Evolutionary conservation across 2,329 filamentous ascomycete genomes (phyloP), one percentile per base, ranked within the genome.

Genomic region (Lasiodiplodia citricola): DNA sequence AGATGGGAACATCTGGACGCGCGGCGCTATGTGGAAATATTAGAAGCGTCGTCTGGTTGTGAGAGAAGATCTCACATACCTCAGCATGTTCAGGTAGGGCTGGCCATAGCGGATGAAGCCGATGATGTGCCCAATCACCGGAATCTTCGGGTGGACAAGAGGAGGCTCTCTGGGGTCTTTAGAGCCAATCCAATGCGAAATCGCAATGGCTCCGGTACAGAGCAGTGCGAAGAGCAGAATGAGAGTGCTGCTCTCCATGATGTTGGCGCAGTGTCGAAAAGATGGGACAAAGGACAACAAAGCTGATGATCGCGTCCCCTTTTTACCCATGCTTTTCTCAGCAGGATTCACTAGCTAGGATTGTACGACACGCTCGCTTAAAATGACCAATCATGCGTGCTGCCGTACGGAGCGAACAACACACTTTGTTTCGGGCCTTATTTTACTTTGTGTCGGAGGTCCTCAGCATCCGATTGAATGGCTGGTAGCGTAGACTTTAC

Each of bases 1-100:
- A 80, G 38, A 84, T 81, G 0, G 82, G 79, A 1, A 74, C 35
- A 3, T 68, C 41, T 23, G 73, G 72, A 14, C 58, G 57, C 31
- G 52, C 58, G n/a, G 72, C 75, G 14, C 44, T 60, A 35, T 23
- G 37, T 14, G 8, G 8, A 13, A 28, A 3, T 5, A 8, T 65
- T 16, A 50, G 60, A 23, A 51, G 18, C 14, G 41, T 3, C 6
- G 7, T 2, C 0, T 28, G 16, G 11, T 4, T 21, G 13, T 35
- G 38, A 25, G 38, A 2, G 5, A 66, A 13, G 21, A 23, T 8
- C 4, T 14, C 14, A 10, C 58, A n/a, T 66, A 73, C 72, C 70
- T 69, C 5, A 74, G 25, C 11, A 66, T 52, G n/a, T 58, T 52
- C 4, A 73, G 50, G 44, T 74, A 75, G 2, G 66, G 60, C 25